phyloP scores from a whole-genome alignment of 441 rosid species.

The Erodium chrysanthum region DNA sequence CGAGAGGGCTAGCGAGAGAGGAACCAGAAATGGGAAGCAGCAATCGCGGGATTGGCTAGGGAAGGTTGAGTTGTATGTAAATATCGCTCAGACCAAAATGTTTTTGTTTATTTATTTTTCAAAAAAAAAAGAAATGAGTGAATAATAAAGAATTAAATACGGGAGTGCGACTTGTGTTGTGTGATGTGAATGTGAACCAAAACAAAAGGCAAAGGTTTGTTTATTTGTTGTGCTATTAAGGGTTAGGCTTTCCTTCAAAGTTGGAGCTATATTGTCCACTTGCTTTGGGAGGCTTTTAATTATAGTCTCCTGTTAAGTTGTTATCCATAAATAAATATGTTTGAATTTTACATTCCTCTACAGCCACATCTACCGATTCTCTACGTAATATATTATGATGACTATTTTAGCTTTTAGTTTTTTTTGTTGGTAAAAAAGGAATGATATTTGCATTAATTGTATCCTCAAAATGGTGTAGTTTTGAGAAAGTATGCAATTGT shows the following conservation, averaged over 20 bases:
- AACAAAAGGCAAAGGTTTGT: no score
- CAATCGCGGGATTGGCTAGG: background rate
- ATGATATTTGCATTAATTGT: no score
- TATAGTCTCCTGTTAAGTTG: no score
- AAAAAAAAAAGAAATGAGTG: background rate
- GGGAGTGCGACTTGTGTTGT: background rate
- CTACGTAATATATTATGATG: no score
- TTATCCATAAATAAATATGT: background rate
- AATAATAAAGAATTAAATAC: background rate
- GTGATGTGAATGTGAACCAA: no score
- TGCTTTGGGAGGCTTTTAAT: slow-evolving; percentile 3
- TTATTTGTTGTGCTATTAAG: no score
- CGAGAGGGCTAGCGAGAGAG: background rate
- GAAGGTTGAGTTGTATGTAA: background rate
- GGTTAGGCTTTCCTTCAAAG: background rate
- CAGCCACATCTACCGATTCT: no score
- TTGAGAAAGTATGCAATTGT: no score
- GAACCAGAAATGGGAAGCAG: slow-evolving; percentile 4
- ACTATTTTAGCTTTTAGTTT: no score
- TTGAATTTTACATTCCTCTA: no score
- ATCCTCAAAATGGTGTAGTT: no score
- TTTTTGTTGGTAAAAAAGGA: no score
- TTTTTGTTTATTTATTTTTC: background rate
- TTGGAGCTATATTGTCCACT: slow-evolving; percentile 6
- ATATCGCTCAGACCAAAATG: background rate